phyloP scores from a whole-genome alignment of 2,329 filamentous ascomycete genomes.

The Onygenales sp. region DNA sequence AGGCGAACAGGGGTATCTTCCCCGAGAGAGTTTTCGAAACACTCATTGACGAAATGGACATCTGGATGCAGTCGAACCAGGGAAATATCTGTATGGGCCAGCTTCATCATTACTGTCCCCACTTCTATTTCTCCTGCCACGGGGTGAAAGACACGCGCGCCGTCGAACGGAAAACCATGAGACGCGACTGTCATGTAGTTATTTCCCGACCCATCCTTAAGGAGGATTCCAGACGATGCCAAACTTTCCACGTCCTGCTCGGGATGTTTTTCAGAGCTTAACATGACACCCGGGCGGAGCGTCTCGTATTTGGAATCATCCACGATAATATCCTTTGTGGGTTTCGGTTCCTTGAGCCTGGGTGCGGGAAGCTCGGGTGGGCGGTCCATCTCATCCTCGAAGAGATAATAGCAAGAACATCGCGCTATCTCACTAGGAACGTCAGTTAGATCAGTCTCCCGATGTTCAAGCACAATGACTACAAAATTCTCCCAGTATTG shows the following conservation, averaged over 20 bases:
- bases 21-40: constrained; percentile 2
- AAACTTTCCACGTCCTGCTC: background rate
- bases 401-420: constrained; percentile 9
- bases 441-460: background rate
- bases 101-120: background rate
- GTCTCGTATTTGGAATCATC: constrained; percentile 5
- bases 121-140: background rate
- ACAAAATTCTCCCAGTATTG: constrained; percentile 8
- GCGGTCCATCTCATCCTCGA: constrained; percentile 2
- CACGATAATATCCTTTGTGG: background rate
- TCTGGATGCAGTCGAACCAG: background rate
- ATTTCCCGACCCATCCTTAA: constrained; percentile 1
- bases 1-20: background rate
- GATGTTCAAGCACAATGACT: constrained; percentile 7
- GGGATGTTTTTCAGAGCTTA: constrained; percentile 3
- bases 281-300: constrained; percentile 5
- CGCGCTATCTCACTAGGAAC: constrained; percentile 5
- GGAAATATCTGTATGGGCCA: constrained; percentile 1
- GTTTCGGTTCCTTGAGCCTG: background rate
- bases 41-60: constrained; percentile 1
- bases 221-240: constrained; percentile 6
- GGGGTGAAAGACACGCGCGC: constrained; percentile 5
- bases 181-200: constrained; percentile 1
- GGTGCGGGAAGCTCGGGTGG: background rate
- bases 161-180: background rate